Evolutionary conservation across 208 protist species (phyloP).

Genomic region (Vickermania ingenoplastis): DNA sequence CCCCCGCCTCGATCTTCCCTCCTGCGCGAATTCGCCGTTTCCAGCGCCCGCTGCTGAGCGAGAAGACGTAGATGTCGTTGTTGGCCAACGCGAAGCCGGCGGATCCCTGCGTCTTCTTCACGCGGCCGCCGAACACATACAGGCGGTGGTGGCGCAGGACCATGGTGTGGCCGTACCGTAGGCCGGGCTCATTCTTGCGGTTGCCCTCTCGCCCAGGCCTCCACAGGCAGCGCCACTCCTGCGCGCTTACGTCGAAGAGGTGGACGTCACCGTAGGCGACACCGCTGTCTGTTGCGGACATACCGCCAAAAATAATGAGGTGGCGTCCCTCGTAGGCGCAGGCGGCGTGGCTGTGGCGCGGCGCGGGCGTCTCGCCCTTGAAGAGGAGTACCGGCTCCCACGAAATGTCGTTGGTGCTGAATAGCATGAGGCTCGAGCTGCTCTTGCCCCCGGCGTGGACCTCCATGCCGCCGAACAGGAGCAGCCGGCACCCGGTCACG

Average conservation of each 20-base stretch:
- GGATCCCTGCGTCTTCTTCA: conserved; percentile 6
- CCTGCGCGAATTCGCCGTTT: conserved; percentile 16
- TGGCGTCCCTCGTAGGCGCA: conserved; percentile 52
- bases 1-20: not conserved
- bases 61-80: conserved; percentile 49
- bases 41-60: conserved; percentile 47
- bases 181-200: conserved; percentile 48
- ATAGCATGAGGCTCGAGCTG: conserved; percentile 39
- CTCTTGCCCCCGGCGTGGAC: conserved; percentile 15
- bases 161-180: conserved; percentile 64
- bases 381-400: conserved; percentile 56
- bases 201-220: conserved; percentile 11
- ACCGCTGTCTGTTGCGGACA: conserved; percentile 15
- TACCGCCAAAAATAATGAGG: conserved; percentile 61
- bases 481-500: conserved; percentile 22
- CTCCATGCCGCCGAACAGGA: conserved; percentile 65
- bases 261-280: conserved; percentile 45
- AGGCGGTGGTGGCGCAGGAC: conserved; percentile 54
- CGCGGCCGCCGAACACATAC: conserved; percentile 68
- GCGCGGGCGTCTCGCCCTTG: conserved; percentile 12
- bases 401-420: conserved; percentile 39
- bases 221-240: conserved; percentile 63
- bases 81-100: conserved; percentile 11
- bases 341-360: conserved; percentile 64
- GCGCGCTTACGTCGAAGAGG: conserved; percentile 44